Percentiles rank a stretch among this genome's conserved stretches.
Conservation (phyloP, 495 filamentous ascomycete species). For the Trichocladium antarcticum region DNA sequence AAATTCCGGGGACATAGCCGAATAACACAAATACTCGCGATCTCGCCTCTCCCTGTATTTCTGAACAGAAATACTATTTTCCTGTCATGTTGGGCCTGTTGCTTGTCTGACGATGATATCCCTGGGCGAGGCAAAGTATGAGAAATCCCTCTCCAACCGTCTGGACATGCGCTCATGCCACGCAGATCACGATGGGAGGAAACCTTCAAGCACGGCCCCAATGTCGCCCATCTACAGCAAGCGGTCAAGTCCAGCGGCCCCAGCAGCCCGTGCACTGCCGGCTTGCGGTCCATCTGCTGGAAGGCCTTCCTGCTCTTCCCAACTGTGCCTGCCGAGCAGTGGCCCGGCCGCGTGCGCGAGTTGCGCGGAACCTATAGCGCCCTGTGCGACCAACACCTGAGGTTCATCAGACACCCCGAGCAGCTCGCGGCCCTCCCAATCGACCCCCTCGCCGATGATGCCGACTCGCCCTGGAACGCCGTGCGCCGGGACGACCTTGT, state of each 20-base stretch:
- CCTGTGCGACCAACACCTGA: constrained; percentile 61
- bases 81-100: too few species aligned
- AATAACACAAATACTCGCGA: too few species aligned
- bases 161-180: neutral
- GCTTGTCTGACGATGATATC: constrained; percentile 4
- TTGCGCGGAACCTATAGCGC: constrained; percentile 63
- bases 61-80: too few species aligned
- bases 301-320: constrained; percentile 82
- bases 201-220: constrained; percentile 49
- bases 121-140: constrained; percentile 9
- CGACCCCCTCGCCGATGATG: constrained; percentile 81
- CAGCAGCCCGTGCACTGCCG: constrained; percentile 53
- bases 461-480: constrained; percentile 79
- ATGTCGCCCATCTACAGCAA: constrained; percentile 52
- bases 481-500: constrained; percentile 73
- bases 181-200: constrained; percentile 51
- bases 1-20: too few species aligned
- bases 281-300: constrained; percentile 85
- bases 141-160: neutral
- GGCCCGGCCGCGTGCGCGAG: constrained; percentile 54
- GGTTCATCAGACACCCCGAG: constrained; percentile 70
- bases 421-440: constrained; percentile 53
- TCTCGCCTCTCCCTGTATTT: too few species aligned
- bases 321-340: constrained; percentile 51
- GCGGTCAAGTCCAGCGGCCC: constrained; percentile 48